phyloP scores from a whole-genome alignment of 1,284 basidiomycete species.

The Ceratobasidium sp. region DNA sequence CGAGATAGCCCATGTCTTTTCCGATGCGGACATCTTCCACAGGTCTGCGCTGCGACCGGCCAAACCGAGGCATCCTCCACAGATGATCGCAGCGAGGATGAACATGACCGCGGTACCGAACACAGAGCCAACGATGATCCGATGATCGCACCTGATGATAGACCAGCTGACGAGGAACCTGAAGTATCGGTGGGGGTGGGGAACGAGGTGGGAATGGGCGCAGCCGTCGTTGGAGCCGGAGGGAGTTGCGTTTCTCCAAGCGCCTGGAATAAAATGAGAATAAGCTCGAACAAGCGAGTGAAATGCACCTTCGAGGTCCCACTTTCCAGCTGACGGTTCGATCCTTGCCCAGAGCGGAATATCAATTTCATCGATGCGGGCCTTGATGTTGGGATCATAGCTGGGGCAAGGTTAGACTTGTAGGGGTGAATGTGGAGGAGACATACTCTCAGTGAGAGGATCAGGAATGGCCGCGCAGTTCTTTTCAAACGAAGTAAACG shows the following conservation, averaged over 20 bases:
- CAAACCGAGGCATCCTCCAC: neutral
- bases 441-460: constrained; percentile 6
- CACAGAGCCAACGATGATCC: constrained; percentile 28
- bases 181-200: neutral
- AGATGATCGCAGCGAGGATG: constrained; percentile 4
- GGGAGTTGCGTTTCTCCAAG: constrained; percentile 19
- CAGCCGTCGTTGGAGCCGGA: neutral
- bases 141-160: constrained; percentile 12
- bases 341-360: constrained; percentile 22
- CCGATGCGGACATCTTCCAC: constrained; percentile 12
- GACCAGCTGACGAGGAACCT: neutral
- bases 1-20: constrained; percentile 17
- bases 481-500: constrained; percentile 31
- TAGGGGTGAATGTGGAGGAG: neutral
- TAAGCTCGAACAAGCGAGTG: neutral
- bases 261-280: neutral
- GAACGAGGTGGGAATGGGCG: constrained; percentile 11
- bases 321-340: constrained; percentile 14
- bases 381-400: constrained; percentile 17
- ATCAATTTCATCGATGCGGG: neutral
- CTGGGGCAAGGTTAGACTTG: neutral
- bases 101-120: constrained; percentile 31
- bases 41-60: neutral
- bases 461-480: constrained; percentile 1
- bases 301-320: constrained; percentile 13